Base-by-base conservation (phyloP, 2,329 filamentous ascomycete species). In the Periconia digitata region DNA sequence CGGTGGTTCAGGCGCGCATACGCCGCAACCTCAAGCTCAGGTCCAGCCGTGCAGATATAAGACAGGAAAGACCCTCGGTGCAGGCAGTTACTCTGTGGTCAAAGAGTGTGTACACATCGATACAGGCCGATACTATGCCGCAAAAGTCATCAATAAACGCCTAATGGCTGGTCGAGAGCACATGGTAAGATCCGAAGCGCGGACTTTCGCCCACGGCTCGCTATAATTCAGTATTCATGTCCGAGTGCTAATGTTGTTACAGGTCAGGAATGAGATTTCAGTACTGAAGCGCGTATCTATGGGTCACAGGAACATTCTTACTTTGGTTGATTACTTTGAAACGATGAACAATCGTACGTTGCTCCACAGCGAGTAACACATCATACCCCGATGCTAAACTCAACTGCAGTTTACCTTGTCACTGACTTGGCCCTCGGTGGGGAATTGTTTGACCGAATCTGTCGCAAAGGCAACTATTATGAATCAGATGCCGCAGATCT, bases 81-180 rank as follows among this genome's bases (percentile, higher is more conserved):
- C 94, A 27, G 94, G 94, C 56, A 96, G 92, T 48, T 99, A 99
- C 76, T 96, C 92, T 32, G 94, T 97, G 42, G 94, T 99, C 55
- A 97, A 97, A 73, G 94, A 99, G 76, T 99, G 94, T 70, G 92
- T 97, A 22, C 94, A 99, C 72, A 97, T 97, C 66, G 92, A 97
- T 63, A 97, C 94, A 0, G 92, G 92, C 39, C 85, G 92, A 58
- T 97, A 96, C 75, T 99, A 97, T 85, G 94, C 94, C 22, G 92
- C 94, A 53, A 99, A 99, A 73, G 94, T 99, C 55, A 99, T 99
- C 75, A 99, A 99, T 77, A 99, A 99, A 81, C 83, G 92, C 49
- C 79, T 99, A 59, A 99, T 99, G 94, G 89, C 91, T 6, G 94
- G 94, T 27, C 83, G 94, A 60, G 94, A 99, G 76, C 94, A 97